Percentiles rank a stretch among this genome's conserved stretches.
phyloP scores from a whole-genome alignment of 176 grass and related monocot species.

The Bonia amplexicaulis region DNA sequence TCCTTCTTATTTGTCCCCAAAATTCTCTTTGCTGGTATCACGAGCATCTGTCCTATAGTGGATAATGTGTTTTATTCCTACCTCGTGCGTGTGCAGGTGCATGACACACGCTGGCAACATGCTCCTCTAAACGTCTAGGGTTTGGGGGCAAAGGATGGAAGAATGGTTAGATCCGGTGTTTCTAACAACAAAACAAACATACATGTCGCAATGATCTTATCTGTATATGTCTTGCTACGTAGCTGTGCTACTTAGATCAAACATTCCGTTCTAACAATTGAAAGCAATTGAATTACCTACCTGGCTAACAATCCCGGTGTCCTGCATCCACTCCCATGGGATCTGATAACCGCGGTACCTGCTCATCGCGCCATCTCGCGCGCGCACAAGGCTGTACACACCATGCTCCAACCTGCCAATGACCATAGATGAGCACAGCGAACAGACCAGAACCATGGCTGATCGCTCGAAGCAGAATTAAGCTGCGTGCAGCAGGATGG shows the following conservation, averaged over 20 bases:
- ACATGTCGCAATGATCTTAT: neutral
- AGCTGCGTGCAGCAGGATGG: neutral
- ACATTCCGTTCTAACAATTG: neutral
- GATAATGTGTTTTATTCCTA: neutral
- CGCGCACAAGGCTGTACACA: conserved; percentile 62
- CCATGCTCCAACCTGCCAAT: conserved; percentile 75
- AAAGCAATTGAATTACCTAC: conserved; percentile 53
- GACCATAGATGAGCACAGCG: neutral
- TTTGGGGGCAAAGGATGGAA: neutral
- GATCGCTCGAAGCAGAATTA: neutral
- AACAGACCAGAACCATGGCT: neutral
- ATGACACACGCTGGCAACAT: neutral
- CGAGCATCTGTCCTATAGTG: neutral
- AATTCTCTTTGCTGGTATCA: neutral
- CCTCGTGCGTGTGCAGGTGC: neutral
- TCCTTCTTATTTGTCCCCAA: neutral
- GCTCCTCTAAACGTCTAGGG: neutral
- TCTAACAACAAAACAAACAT: neutral
- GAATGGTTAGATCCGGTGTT: neutral
- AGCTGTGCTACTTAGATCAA: neutral
- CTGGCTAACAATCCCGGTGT: conserved; percentile 74
- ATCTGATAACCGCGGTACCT: conserved; percentile 67
- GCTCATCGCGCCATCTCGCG: conserved; percentile 66
- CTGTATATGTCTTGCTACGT: too few relatives aligned
- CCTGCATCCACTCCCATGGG: conserved; percentile 97